Percentiles rank a stretch among this genome's conserved stretches.
Evolutionary conservation across 169 alveolate genomes (phyloP).

Genomic region (Plasmodium coatneyi): DNA sequence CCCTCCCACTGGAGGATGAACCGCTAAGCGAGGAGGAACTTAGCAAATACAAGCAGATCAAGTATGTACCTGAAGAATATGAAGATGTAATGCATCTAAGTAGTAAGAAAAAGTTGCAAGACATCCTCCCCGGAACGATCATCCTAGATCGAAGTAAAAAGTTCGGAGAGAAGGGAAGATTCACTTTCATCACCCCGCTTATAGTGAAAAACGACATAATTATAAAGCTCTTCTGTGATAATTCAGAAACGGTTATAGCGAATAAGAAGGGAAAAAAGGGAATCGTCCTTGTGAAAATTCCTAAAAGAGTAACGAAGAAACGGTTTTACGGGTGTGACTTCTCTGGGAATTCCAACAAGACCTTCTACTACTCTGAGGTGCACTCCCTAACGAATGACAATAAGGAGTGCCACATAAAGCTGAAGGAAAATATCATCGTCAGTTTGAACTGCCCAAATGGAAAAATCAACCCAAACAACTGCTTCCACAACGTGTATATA

Average conservation of each 20-base stretch:
- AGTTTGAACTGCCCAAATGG: constrained; percentile 69
- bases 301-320: constrained; percentile 7
- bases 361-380: constrained; percentile 9
- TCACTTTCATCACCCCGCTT: constrained; percentile 43
- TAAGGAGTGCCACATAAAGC: constrained; percentile 26
- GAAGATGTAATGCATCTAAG: constrained; percentile 29
- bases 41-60: constrained; percentile 36
- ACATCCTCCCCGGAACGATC: constrained; percentile 53
- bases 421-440: constrained; percentile 42
- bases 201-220: constrained; percentile 31
- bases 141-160: constrained; percentile 23
- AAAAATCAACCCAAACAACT: constrained; percentile 45
- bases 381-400: background rate
- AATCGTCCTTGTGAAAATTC: background rate
- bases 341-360: constrained; percentile 32
- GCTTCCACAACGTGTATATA: constrained; percentile 45
- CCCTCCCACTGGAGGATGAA: background rate
- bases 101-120: constrained; percentile 26
- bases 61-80: constrained; percentile 35
- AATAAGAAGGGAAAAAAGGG: constrained; percentile 49
- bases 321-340: constrained; percentile 51
- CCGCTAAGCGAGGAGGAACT: background rate
- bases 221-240: constrained; percentile 41
- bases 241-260: constrained; percentile 2
- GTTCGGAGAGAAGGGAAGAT: constrained; percentile 34